Percentiles rank a stretch among this genome's conserved stretches.
Conservation (phyloP, 2,329 filamentous ascomycete species). For the Aspergillus sp. region DNA sequence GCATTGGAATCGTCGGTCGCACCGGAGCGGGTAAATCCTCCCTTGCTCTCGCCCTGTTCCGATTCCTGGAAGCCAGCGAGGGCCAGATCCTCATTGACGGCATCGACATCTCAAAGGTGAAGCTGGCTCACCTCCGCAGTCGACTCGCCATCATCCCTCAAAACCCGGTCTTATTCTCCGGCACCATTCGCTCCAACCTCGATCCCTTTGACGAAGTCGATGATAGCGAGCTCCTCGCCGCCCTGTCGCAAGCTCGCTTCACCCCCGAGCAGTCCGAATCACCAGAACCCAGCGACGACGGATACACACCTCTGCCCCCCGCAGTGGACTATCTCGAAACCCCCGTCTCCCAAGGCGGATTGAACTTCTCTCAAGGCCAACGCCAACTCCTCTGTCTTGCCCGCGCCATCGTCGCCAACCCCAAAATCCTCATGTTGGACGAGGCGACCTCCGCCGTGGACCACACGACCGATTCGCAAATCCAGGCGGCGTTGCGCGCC, state of each 20-base stretch:
- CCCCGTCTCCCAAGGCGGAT: constrained; percentile 64
- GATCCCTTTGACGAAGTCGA: constrained; percentile 68
- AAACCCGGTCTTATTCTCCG: constrained; percentile 75
- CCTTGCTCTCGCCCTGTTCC: constrained; percentile 18
- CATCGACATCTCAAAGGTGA: constrained; percentile 42
- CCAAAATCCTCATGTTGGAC: constrained; percentile 72
- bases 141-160: constrained; percentile 74
- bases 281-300: too few relatives aligned
- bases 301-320: constrained; percentile 50
- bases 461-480: constrained; percentile 67
- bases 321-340: constrained; percentile 32
- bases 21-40: constrained; percentile 24
- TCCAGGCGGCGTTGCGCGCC: constrained; percentile 66
- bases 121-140: constrained; percentile 56
- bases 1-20: constrained; percentile 26
- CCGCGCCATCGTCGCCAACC: constrained; percentile 56
- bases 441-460: constrained; percentile 75
- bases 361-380: constrained; percentile 46
- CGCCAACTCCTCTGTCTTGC: constrained; percentile 18
- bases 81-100: constrained; percentile 20
- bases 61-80: constrained; percentile 11
- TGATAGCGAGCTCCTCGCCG: constrained; percentile 63
- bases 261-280: constrained; percentile 1
- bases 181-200: constrained; percentile 69
- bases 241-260: constrained; percentile 64